phyloP scores from a whole-genome alignment of 208 protist species.

The Leishmania martiniquensis region DNA sequence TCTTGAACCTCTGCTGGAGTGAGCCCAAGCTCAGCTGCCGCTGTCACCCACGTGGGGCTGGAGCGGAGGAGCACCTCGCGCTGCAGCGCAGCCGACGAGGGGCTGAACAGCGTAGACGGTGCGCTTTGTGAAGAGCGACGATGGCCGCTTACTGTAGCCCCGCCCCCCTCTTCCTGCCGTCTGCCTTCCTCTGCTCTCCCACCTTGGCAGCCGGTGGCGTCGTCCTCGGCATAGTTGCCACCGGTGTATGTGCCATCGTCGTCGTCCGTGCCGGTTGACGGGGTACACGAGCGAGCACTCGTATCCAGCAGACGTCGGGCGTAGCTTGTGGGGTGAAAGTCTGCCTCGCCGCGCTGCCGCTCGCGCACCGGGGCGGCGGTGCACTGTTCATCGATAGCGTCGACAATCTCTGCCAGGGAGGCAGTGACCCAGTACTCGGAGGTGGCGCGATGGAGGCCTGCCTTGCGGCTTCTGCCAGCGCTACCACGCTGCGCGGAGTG shows the following conservation, averaged over 20 bases:
- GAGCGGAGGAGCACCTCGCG: constrained; percentile 5
- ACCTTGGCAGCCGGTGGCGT: background rate
- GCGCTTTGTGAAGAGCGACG: background rate
- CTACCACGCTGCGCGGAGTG: background rate
- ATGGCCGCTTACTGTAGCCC: background rate
- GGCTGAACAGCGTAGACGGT: background rate
- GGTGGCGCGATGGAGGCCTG: background rate
- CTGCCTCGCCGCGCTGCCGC: no score
- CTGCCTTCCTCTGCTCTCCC: background rate
- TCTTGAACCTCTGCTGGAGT: constrained; percentile 16
- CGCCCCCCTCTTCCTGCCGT: background rate
- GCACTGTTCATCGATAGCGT: constrained; percentile 14
- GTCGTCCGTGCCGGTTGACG: constrained; percentile 1
- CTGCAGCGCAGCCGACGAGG: background rate
- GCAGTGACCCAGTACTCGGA: constrained; percentile 18
- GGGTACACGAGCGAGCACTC: background rate
- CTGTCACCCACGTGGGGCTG: constrained; percentile 17
- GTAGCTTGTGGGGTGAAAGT: constrained; percentile 20
- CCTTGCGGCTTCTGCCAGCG: background rate
- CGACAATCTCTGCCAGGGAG: constrained; percentile 25
- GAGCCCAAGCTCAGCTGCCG: constrained; percentile 22
- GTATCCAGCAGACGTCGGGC: constrained; percentile 23
- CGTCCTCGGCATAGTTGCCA: background rate
- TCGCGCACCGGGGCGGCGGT: background rate
- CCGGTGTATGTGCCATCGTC: background rate